Evolutionary conservation across 306 rosid species (phyloP), one percentile per base, ranked within the genome.

Genomic region (Begonia fuchsioides): DNA sequence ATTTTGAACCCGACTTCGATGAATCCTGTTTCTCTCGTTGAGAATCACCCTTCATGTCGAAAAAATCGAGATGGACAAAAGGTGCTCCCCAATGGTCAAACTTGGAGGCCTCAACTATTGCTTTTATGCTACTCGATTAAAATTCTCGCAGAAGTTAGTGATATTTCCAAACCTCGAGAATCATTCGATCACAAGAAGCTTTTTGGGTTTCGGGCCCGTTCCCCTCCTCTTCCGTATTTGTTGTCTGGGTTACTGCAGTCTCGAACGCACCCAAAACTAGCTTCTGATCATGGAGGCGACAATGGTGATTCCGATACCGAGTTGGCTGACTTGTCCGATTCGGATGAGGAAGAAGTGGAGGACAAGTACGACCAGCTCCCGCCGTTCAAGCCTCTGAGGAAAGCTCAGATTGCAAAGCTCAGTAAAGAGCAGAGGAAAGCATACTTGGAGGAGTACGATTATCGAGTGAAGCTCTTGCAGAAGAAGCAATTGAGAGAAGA

Each of bases 321-420:
- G 56, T 65, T 90, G 87, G 93, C 68, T 41, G 98, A 85, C 62
- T 59, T 90, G 56, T 79, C 93, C n/a, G 93, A 82, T 72, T 90
- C 96, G 52, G 98, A 90, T 59, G 67, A 68, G 49, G 98, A 82
- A 52, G 95, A 85, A 51, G 95, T 72, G 35, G 98, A 79, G 58
- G 94, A 90, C 57, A 95, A 90, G 67, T 82, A 72, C 61, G 98
- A 85, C 62, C 98, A 82, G 73, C 93, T 90, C 64, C 98, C 93
- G 0, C 85, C 94, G 44, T 90, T 90, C 75, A 90, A 79, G 73
- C 96, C 98, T 59, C 86, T 90, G 45, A 90, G 56, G 74, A 90
- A 82, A 51, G 53, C 83, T 50, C 98, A 90, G 71, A 32, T 90
- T 76, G 81, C 79, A 54, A 82, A 73, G 78, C 98, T 90, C 56